Base-by-base conservation (phyloP, 352 stramenopile species). In the Pythium brassicae region DNA sequence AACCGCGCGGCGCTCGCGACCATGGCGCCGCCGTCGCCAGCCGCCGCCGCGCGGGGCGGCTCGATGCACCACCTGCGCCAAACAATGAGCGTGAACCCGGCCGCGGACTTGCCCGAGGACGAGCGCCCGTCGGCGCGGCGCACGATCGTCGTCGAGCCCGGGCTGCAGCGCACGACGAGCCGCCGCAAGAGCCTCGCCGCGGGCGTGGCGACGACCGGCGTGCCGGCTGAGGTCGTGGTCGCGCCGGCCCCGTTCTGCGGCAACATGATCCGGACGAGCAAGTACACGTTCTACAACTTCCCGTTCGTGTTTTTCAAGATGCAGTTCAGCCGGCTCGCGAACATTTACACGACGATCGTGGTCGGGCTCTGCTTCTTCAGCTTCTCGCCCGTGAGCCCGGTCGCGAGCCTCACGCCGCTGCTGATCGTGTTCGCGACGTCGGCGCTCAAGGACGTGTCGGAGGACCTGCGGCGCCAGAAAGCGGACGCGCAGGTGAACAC, bases 221-320 rank as follows among this genome's bases (percentile, higher is more conserved):
- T 68, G 50, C 59, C 74, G 9, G 53, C 68, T 2, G 56, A 32
- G 4, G 32, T 37, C 32, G 8, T 11, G 1, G 32, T 37, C 32
- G 32, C 32, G 8, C 32, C 32, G 8, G 26, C 68, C 19, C 53
- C 67, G 20, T 94, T 93, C 55, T 77, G 65, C 61, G 77, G 78
- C 32, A 96, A 96, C 65, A 62, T 86, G 43, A 89, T 96, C 32
- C 60, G 74, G 35, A 94, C 86, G 54, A 95, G 83, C 78, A 94
- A 95, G 81, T 96, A 96, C 72, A 96, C 87, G 37, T 81, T 83
- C 61, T 95, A 90, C 78, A 96, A 95, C 71, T 96, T 96, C 54
- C 65, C 83, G 59, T 93, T 92, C 55, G 79, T 95, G 25, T 95
- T 94, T 29, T 65, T 96, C 44, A 91, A 92, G 70, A 92, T 94